Percentiles rank a stretch among this genome's conserved stretches.
These are phyloP conservation scores for Thalassiosira hispida DNA, from an alignment of 352 stramenopile genomes.

Conservation along the genomic window DNA sequence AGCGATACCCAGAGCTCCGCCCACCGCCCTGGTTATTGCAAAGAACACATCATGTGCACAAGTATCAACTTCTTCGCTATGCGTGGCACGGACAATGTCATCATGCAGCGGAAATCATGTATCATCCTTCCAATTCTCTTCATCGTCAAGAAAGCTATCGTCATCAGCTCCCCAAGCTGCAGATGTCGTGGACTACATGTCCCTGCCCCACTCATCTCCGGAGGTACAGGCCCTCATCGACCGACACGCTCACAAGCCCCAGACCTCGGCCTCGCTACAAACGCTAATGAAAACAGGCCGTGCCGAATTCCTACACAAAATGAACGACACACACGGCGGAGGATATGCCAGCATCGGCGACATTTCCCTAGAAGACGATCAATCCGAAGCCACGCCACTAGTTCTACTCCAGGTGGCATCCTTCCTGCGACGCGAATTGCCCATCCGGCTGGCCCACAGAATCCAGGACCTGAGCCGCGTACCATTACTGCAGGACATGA, in stretches of 20 bases:
- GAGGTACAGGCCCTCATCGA: constrained; percentile 45
- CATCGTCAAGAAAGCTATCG: constrained; percentile 1
- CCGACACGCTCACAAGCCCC: constrained; percentile 61
- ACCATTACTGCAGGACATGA: constrained; percentile 87
- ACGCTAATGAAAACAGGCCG: constrained; percentile 82
- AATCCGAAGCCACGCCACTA: constrained; percentile 69
- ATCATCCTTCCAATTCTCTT: no score
- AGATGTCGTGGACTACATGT: constrained; percentile 4
- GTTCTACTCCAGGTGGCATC: constrained; percentile 88
- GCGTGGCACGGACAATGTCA: no score
- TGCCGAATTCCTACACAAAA: constrained; percentile 75
- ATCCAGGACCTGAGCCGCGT: constrained; percentile 81
- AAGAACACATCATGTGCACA: no score
- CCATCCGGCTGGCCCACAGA: constrained; percentile 92
- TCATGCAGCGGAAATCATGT: no score
- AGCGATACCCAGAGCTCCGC: neutral
- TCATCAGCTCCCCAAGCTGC: neutral
- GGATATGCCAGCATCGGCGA: constrained; percentile 19
- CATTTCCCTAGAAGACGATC: constrained; percentile 5
- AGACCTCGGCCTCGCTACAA: constrained; percentile 78
- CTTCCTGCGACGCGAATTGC: constrained; percentile 98
- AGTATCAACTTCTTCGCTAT: no score
- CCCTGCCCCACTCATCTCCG: constrained; percentile 35
- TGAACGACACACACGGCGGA: constrained; percentile 41
- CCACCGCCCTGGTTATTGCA: no score